phyloP scores from a whole-genome alignment of 2,329 filamentous ascomycete species.

The Fusarium buharicum region DNA sequence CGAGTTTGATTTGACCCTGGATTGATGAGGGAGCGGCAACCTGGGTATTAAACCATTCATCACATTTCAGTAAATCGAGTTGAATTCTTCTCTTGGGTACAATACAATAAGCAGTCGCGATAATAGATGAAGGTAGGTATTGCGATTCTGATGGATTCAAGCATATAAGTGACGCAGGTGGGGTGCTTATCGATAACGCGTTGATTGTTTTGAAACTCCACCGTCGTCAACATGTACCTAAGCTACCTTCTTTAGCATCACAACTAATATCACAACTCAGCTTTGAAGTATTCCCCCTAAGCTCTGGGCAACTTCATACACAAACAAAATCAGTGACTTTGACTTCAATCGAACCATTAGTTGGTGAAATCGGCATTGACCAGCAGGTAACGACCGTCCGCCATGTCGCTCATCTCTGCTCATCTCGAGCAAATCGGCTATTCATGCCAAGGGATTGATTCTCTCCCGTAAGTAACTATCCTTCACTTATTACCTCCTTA shows the following conservation, averaged over 20 bases:
- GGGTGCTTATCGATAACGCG: constrained; percentile 36
- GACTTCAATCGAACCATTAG: no score
- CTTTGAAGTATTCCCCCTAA: background rate
- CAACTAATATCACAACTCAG: background rate
- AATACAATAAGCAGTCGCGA: no score
- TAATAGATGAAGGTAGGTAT: no score
- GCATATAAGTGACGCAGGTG: constrained; percentile 14
- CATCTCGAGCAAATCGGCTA: constrained; percentile 82
- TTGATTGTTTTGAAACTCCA: constrained; percentile 37
- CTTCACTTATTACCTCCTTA: background rate
- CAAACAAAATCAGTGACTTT: no score
- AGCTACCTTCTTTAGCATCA: constrained; percentile 3
- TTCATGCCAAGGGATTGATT: constrained; percentile 80
- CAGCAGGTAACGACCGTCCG: constrained; percentile 25
- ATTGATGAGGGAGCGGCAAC: no score
- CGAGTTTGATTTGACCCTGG: no score
- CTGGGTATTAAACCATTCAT: no score
- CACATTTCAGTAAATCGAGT: no score
- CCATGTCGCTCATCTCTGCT: constrained; percentile 74
- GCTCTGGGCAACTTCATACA: background rate
- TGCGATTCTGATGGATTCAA: background rate
- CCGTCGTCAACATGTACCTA: constrained; percentile 26
- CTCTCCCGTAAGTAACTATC: constrained; percentile 70
- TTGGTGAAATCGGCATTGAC: background rate
- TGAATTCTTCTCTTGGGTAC: no score